Evolutionary conservation across 257 asterid species (phyloP), one percentile per base, ranked within the genome.

Genomic region (Anisodus tanguticus): DNA sequence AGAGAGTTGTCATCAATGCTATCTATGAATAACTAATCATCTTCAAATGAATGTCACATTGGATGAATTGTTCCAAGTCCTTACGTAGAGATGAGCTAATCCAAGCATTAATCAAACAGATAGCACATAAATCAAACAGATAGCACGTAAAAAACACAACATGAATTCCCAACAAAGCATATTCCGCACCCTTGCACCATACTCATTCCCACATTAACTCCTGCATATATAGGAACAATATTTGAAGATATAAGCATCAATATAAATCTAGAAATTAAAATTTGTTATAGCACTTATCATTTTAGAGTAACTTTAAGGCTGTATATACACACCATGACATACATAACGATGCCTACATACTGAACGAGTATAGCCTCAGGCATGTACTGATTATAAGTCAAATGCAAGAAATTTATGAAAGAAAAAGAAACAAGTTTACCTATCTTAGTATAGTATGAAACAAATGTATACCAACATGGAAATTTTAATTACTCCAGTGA

Each of bases 181-280:
- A 74, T 47, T 45, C 5, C 16, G 62, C 22, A 74, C 59, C 80
- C 59, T 74, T 49, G 62, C 45, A 74, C 60, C 81, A 74, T 22
- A 74, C 43, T 49, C 45, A 74, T 49, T 68, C 45, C 45, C 81
- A 74, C 19, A 37, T 19, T 74, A 12, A 74, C 22, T 47, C 62
- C 41, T 22, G 62, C 81, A 74, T 74, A 49, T 74, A 22, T 47
- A 51, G 81, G 62, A 74, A 74, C 62, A n/a, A 49, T 74, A 74
- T 49, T 49, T 51, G 81, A 74, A 74, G 45, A 74, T 74, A 74
- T 47, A 54, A 47, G 43, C 80, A 47, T 72, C 80, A 72, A 26
- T 6, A 11, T 49, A 51, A 47, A 22, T 74, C 19, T 49, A 26
- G 81, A 49, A 47, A 74, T 74, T 22, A 74, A 74, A 10, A 74